A percentile compares a stretch with the other conserved stretches of the same genome.
Conservation (phyloP, 441 rosid species). For the Eutrema salsugineum region DNA sequence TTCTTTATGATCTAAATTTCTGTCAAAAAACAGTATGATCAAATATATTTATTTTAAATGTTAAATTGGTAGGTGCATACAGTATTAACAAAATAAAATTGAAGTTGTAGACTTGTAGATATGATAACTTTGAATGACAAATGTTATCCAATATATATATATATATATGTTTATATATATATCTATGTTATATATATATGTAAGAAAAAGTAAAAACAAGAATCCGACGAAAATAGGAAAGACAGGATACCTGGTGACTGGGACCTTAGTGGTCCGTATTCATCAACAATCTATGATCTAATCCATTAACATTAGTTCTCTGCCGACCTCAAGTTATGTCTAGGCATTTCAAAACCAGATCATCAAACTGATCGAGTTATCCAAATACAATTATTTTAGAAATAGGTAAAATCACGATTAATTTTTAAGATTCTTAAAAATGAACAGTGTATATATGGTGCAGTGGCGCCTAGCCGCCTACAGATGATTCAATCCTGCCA, state of each 20-base stretch:
- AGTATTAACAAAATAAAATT: no score
- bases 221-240: not conserved
- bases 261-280: slow-evolving; percentile 16
- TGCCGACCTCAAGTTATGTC: not conserved
- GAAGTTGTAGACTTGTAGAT: no score
- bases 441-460: not conserved
- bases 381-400: no score
- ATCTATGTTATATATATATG: not conserved
- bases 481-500: not conserved
- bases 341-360: not conserved
- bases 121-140: not conserved
- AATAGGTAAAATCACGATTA: no score
- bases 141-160: not conserved
- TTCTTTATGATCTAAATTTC: no score
- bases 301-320: slow-evolving; percentile 7
- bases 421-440: not conserved
- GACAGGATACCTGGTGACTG: slow-evolving; percentile 25
- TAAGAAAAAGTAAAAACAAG: not conserved
- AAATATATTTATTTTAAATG: no score
- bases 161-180: no score
- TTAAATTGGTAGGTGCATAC: not conserved
- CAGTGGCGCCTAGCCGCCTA: not conserved
- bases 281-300: not conserved
- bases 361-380: not conserved
- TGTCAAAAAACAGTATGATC: no score